Evolutionary conservation across 257 asterid species (phyloP).

Genomic region (Solanum stenotomum): DNA sequence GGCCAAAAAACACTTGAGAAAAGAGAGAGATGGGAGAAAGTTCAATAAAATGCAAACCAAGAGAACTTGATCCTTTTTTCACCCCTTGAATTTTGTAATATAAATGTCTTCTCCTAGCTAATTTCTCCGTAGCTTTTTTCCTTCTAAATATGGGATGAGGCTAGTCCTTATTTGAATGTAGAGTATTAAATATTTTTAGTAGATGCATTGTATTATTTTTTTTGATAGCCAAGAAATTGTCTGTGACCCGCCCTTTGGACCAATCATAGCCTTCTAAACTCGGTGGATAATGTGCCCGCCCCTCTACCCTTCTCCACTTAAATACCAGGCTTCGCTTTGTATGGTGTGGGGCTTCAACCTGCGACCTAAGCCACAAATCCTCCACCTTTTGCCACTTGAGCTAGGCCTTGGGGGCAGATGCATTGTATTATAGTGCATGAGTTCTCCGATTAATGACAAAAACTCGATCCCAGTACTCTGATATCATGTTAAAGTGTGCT

Average conservation of each 20-base stretch:
- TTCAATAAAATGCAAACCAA: not conserved
- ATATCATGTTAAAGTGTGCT: not conserved
- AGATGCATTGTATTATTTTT: not conserved
- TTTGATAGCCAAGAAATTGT: no score
- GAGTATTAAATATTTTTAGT: not conserved
- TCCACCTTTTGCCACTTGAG: no score
- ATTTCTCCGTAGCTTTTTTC: not conserved
- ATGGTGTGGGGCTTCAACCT: no score
- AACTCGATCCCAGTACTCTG: not conserved
- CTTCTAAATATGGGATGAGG: not conserved
- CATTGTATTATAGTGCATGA: not conserved
- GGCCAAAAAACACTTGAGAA: not conserved
- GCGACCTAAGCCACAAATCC: no score
- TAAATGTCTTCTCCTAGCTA: not conserved
- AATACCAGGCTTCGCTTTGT: no score
- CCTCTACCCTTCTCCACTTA: no score
- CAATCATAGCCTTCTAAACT: no score
- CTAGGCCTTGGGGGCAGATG: not conserved
- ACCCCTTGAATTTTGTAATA: not conserved
- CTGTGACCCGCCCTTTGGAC: no score
- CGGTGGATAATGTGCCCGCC: no score
- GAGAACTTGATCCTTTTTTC: not conserved
- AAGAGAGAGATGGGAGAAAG: not conserved
- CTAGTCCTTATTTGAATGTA: not conserved
- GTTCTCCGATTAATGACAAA: not conserved